Conservation (phyloP, 306 rosid genomes). For the Sophora flavescens region DNA sequence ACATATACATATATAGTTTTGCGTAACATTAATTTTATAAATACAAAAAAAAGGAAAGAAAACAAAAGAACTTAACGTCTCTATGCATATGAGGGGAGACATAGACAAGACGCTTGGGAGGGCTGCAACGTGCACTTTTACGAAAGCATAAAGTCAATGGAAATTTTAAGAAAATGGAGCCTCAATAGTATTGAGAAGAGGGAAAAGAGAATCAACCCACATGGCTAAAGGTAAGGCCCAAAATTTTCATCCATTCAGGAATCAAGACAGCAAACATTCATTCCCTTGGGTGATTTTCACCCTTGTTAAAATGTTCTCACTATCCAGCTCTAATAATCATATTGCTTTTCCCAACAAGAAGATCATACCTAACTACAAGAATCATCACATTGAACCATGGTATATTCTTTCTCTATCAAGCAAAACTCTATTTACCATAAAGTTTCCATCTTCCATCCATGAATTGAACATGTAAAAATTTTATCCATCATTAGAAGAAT, state of each 20-base stretch:
- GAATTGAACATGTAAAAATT: constrained; percentile 47
- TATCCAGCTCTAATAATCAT: constrained; percentile 46
- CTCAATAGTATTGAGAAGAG: constrained; percentile 48
- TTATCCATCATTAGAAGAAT: constrained; percentile 52
- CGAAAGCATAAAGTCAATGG: constrained; percentile 62
- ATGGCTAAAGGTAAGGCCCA: constrained; percentile 53
- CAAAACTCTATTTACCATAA: constrained; percentile 53
- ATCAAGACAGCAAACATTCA: constrained; percentile 48
- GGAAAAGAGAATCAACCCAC: constrained; percentile 54
- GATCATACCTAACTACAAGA: constrained; percentile 39
- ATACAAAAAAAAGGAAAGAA: background rate
- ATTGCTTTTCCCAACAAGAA: constrained; percentile 41
- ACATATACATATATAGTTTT: background rate
- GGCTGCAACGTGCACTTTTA: constrained; percentile 55
- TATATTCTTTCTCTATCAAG: constrained; percentile 37
- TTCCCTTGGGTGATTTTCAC: constrained; percentile 44
- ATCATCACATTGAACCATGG: constrained; percentile 37
- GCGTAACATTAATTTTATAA: background rate
- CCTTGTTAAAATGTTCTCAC: constrained; percentile 37
- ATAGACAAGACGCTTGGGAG: constrained; percentile 11
- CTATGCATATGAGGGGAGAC: background rate
- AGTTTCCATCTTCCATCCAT: constrained; percentile 38
- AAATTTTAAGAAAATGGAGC: constrained; percentile 47
- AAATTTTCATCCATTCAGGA: constrained; percentile 40
- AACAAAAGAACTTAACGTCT: background rate